Evolutionary conservation across 306 rosid species (phyloP).

Genomic region (apple (Malus domestica)): DNA sequence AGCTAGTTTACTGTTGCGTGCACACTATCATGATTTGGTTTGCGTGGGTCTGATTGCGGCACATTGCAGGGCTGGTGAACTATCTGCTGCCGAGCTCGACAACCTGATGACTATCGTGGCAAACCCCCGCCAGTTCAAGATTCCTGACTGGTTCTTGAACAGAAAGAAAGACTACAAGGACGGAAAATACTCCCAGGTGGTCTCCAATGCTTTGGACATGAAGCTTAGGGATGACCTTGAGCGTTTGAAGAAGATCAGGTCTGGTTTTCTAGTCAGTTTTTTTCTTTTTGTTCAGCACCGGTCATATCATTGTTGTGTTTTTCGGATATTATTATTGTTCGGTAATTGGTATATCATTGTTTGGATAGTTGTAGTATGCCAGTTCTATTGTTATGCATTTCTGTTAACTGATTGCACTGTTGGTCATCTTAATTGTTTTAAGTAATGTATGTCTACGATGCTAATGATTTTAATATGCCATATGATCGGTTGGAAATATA

Average conservation of each 20-base stretch:
- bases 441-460: neutral
- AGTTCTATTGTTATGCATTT: neutral
- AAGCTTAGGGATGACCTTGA: slow-evolving; percentile 82
- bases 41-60: neutral
- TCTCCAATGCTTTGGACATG: slow-evolving; percentile 75
- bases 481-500: neutral
- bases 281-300: too few relatives aligned
- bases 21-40: neutral
- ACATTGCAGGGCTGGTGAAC: slow-evolving; percentile 60
- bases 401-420: neutral
- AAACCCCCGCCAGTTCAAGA: slow-evolving; percentile 65
- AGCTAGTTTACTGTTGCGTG: neutral
- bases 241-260: slow-evolving; percentile 92
- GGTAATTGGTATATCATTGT: neutral
- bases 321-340: neutral
- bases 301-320: neutral
- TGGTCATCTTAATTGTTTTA: neutral
- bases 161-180: slow-evolving; percentile 81
- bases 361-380: neutral
- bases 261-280: neutral
- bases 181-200: slow-evolving; percentile 64
- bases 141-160: slow-evolving; percentile 73
- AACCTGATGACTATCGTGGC: slow-evolving; percentile 53
- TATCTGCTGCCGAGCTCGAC: slow-evolving; percentile 51
- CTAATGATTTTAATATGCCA: neutral